phyloP scores from a whole-genome alignment of 805 yeast species.

The Cyberlindnera americana region DNA sequence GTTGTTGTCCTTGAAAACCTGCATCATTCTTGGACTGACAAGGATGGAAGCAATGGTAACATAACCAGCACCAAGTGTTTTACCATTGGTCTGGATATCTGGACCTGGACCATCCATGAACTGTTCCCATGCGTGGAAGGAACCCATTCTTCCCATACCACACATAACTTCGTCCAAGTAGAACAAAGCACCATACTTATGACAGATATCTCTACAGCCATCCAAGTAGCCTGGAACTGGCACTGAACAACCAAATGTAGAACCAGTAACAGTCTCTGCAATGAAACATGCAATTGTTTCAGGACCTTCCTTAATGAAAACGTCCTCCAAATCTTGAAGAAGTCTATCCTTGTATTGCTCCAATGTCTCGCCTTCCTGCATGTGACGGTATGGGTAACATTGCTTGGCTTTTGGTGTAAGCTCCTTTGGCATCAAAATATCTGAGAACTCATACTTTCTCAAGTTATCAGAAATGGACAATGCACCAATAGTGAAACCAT shows the following conservation, averaged over 20 bases:
- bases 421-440: slow-evolving; percentile 24
- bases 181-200: slow-evolving; percentile 48
- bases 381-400: slow-evolving; percentile 30
- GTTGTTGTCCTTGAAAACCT: slow-evolving; percentile 29
- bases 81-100: slow-evolving; percentile 46
- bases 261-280: slow-evolving; percentile 45
- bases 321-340: slow-evolving; percentile 39
- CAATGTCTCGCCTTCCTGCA: slow-evolving; percentile 32
- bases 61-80: slow-evolving; percentile 46
- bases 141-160: slow-evolving; percentile 51
- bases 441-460: slow-evolving; percentile 35
- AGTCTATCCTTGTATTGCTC: slow-evolving; percentile 39
- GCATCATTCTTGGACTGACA: slow-evolving; percentile 35
- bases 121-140: slow-evolving; percentile 44
- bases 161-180: slow-evolving; percentile 55
- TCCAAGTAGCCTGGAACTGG: slow-evolving; percentile 45
- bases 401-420: slow-evolving; percentile 27
- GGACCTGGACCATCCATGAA: slow-evolving; percentile 38
- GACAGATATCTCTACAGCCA: slow-evolving; percentile 42
- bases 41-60: slow-evolving; percentile 45
- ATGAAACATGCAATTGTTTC: slow-evolving; percentile 41
- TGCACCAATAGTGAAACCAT: slow-evolving; percentile 47
- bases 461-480: slow-evolving; percentile 39
- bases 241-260: slow-evolving; percentile 41
- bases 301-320: slow-evolving; percentile 40